Evolutionary conservation across 2,329 filamentous ascomycete species (phyloP).

Genomic region (Ceratocystis huliohia): DNA sequence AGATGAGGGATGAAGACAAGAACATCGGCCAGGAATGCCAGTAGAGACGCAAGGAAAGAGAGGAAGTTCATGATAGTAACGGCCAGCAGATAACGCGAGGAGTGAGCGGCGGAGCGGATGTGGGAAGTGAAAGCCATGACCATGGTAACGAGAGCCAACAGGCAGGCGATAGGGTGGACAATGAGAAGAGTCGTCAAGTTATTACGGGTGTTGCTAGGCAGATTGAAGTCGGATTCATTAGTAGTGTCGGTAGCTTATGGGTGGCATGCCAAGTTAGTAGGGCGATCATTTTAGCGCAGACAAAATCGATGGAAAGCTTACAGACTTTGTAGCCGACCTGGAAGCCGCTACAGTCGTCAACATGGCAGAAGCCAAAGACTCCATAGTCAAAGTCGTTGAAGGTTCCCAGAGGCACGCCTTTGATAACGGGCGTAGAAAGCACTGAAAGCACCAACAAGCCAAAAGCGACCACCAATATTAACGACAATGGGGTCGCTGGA

Average conservation of each 20-base stretch:
- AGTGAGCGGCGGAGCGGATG: constrained; percentile 78
- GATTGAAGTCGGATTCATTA: constrained; percentile 39
- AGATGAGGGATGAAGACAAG: constrained; percentile 88
- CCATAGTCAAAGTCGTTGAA: constrained; percentile 71
- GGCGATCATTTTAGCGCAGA: not conserved
- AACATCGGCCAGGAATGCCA: constrained; percentile 88
- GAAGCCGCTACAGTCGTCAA: constrained; percentile 52
- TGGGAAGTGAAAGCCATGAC: constrained; percentile 69
- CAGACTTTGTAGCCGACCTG: constrained; percentile 77
- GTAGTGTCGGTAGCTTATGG: constrained; percentile 13
- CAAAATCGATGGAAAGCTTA: constrained; percentile 33
- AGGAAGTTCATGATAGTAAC: constrained; percentile 79
- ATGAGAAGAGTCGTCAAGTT: constrained; percentile 80
- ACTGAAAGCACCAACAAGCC: constrained; percentile 72
- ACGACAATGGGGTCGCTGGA: constrained; percentile 79
- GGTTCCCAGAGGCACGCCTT: constrained; percentile 67
- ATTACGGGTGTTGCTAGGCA: constrained; percentile 40
- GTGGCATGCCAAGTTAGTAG: constrained; percentile 22
- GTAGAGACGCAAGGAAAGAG: constrained; percentile 67
- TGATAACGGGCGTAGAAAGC: constrained; percentile 82
- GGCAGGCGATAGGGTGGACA: constrained; percentile 79
- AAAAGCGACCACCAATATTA: constrained; percentile 77
- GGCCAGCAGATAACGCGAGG: constrained; percentile 71
- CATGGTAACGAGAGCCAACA: constrained; percentile 76
- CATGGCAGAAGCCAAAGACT: constrained; percentile 75